phyloP scores from a whole-genome alignment of 2,329 filamentous ascomycete genomes.

The Chalara sp. region DNA sequence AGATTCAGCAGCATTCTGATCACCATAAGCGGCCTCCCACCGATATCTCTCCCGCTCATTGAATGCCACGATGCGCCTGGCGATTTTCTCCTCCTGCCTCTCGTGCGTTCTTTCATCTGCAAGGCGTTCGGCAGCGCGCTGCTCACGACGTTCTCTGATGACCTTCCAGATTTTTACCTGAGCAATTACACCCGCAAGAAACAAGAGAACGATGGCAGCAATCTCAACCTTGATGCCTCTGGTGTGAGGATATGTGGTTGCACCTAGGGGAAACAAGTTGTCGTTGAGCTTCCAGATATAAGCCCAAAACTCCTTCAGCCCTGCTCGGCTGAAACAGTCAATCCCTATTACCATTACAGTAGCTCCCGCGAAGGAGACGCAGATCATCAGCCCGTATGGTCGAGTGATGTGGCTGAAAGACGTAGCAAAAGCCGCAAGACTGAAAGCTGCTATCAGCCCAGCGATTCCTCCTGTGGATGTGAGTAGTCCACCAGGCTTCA shows the following conservation, averaged over 20 bases:
- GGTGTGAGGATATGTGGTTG: slow-evolving; percentile 76
- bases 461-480: slow-evolving; percentile 53
- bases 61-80: slow-evolving; percentile 57
- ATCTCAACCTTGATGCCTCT: slow-evolving; percentile 81
- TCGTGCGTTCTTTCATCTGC: slow-evolving; percentile 48
- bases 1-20: slow-evolving; percentile 37
- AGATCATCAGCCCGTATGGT: slow-evolving; percentile 68
- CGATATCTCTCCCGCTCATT: slow-evolving; percentile 53
- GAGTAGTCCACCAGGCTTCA: slow-evolving; percentile 72
- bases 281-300: slow-evolving; percentile 84
- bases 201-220: slow-evolving; percentile 69
- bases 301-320: slow-evolving; percentile 92
- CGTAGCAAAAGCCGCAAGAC: slow-evolving; percentile 59
- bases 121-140: slow-evolving; percentile 42
- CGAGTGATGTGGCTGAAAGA: slow-evolving; percentile 76
- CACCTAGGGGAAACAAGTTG: slow-evolving; percentile 70
- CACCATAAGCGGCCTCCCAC: slow-evolving; percentile 76
- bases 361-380: slow-evolving; percentile 74
- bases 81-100: slow-evolving; percentile 62
- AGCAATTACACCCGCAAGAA: slow-evolving; percentile 69
- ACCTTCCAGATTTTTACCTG: slow-evolving; percentile 84
- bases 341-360: slow-evolving; percentile 77
- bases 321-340: slow-evolving; percentile 85
- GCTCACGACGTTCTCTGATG: slow-evolving; percentile 55
- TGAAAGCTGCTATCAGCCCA: slow-evolving; percentile 71